Conservation (phyloP, 139 green algal species). For the Tetraselmis striata region DNA sequence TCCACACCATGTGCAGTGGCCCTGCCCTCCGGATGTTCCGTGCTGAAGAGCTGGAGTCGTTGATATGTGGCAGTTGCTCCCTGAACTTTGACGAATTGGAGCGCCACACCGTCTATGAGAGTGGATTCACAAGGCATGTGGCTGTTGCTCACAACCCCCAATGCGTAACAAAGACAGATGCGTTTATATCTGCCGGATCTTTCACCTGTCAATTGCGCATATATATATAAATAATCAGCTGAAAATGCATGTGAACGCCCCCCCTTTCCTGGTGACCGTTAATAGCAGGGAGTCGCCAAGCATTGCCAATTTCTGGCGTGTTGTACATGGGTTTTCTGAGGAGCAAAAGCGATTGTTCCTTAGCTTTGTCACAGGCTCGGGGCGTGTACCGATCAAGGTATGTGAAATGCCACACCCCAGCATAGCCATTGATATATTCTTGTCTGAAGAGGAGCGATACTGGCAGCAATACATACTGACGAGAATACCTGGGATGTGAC, state of each 20-base stretch:
- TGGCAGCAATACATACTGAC: too few species aligned
- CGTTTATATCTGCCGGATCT: too few species aligned
- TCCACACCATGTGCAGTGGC: background rate
- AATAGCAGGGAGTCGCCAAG: background rate
- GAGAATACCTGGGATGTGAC: too few species aligned
- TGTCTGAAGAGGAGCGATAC: too few species aligned
- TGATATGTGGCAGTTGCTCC: constrained; percentile 60
- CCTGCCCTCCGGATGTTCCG: constrained; percentile 32
- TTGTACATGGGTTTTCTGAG: constrained; percentile 12
- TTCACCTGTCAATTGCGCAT: too few species aligned
- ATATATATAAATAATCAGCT: too few species aligned
- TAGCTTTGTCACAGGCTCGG: constrained; percentile 58
- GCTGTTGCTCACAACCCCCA: constrained; percentile 10
- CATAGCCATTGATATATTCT: too few species aligned
- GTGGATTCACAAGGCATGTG: constrained; percentile 46
- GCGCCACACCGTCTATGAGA: constrained; percentile 56
- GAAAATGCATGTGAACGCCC: too few species aligned
- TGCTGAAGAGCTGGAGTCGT: constrained; percentile 70
- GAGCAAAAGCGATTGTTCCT: constrained; percentile 52
- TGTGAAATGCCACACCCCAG: too few species aligned
- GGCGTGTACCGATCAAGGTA: constrained; percentile 60
- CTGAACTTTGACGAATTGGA: constrained; percentile 67
- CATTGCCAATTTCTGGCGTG: constrained; percentile 14
- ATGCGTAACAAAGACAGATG: too few species aligned
- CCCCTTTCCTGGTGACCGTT: background rate